Conservation (phyloP, 257 asterid genomes). For the Voacanga thouarsii region DNA sequence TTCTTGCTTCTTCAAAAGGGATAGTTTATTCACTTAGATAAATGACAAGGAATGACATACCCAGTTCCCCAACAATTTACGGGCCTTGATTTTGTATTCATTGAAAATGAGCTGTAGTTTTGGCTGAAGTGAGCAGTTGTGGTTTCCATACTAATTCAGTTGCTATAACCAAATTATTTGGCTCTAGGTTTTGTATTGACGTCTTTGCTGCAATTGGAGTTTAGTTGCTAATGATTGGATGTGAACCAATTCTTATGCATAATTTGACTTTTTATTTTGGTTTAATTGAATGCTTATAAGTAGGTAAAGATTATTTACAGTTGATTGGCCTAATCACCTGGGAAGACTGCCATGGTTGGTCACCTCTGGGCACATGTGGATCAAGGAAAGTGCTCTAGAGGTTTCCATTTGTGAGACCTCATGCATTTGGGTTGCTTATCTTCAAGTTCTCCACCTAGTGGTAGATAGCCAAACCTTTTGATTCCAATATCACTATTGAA, state of each 20-base stretch:
- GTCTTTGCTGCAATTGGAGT: neutral
- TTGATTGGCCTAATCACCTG: neutral
- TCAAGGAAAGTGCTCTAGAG: neutral
- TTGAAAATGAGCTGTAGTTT: neutral
- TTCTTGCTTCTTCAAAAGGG: neutral
- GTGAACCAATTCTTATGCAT: neutral
- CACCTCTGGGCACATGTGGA: neutral
- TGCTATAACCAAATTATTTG: neutral
- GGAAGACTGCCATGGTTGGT: neutral
- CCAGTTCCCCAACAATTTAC: neutral
- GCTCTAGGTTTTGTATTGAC: neutral
- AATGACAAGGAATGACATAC: neutral
- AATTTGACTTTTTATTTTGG: neutral
- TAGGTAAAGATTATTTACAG: neutral
- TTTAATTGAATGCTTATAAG: neutral
- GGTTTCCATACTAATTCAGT: neutral
- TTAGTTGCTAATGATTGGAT: neutral
- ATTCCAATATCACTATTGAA: neutral
- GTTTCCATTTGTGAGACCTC: neutral
- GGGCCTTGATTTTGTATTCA: neutral
- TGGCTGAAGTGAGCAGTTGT: neutral
- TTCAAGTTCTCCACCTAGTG: neutral
- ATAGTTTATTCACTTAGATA: neutral
- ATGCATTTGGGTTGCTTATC: neutral
- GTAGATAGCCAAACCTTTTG: neutral